Evolutionary conservation across 306 rosid genomes (phyloP).

Genomic region (Dalbergia oliveri): DNA sequence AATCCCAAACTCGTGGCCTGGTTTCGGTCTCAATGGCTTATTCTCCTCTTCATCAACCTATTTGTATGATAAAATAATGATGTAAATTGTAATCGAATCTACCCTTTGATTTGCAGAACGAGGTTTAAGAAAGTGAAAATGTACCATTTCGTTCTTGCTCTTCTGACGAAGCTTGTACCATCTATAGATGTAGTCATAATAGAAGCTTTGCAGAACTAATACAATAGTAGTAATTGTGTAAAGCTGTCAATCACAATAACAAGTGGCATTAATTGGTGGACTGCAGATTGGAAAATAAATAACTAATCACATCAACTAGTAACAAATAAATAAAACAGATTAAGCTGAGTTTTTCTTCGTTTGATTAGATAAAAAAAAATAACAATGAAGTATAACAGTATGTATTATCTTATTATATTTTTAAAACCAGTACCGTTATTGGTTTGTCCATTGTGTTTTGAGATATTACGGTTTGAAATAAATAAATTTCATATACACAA

Average conservation of each 20-base stretch:
- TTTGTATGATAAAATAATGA: background rate
- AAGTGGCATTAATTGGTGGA: background rate
- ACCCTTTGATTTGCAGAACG: background rate
- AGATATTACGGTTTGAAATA: no score
- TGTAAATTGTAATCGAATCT: no score
- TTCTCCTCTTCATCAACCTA: constrained; percentile 60
- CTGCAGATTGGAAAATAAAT: background rate
- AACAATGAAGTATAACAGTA: no score
- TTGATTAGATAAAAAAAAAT: background rate
- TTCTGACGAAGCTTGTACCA: constrained; percentile 53
- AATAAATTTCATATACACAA: no score
- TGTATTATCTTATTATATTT: no score
- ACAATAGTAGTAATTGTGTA: constrained; percentile 76
- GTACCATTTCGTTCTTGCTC: constrained; percentile 51
- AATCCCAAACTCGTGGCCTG: constrained; percentile 46
- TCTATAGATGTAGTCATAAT: constrained; percentile 68
- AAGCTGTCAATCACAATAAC: constrained; percentile 59
- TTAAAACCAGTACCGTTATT: no score
- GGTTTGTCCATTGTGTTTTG: no score
- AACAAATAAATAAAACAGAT: no score
- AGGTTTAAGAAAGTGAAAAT: background rate
- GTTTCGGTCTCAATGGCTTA: constrained; percentile 61
- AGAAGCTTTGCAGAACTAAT: constrained; percentile 78
- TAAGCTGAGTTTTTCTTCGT: background rate
- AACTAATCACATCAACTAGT: background rate